These are phyloP conservation scores for Paraconiothyrium brasiliense DNA, from an alignment of 2,329 filamentous ascomycete species.

Conservation along the genomic window DNA sequence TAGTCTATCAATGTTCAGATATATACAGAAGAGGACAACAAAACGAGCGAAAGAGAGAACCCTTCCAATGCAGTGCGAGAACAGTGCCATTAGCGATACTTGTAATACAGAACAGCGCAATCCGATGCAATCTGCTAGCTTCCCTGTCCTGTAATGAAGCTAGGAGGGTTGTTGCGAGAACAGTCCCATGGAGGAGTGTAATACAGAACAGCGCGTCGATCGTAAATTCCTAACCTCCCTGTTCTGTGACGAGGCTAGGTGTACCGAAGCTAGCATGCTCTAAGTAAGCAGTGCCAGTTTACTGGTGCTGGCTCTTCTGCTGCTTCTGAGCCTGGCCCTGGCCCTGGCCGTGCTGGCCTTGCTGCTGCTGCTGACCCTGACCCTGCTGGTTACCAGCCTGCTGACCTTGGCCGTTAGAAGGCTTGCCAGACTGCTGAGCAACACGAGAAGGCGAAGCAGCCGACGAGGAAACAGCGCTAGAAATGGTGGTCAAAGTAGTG, in stretches of 20 bases:
- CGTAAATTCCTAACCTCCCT: background rate
- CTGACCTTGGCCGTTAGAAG: background rate
- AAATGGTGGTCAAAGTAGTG: background rate
- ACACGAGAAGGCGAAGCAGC: background rate
- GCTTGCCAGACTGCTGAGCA: background rate
- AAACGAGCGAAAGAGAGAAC: background rate
- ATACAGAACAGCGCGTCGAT: background rate
- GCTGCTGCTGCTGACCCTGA: background rate
- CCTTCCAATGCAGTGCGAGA: background rate
- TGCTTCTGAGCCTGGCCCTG: background rate
- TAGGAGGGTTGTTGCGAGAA: background rate
- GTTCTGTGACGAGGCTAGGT: slow-evolving; percentile 4
- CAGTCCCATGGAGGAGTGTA: background rate
- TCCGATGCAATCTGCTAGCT: background rate
- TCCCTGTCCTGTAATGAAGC: slow-evolving; percentile 1
- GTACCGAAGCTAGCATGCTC: background rate
- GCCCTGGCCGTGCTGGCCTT: background rate
- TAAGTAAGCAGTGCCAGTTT: background rate
- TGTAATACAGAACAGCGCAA: slow-evolving; percentile 4
- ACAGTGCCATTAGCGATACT: background rate
- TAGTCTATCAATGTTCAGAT: background rate
- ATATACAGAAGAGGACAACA: background rate
- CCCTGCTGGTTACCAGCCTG: background rate
- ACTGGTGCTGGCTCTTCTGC: background rate
- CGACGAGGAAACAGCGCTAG: background rate